Conservation (phyloP, 2,329 filamentous ascomycete genomes). For the Escovopsis weberi region DNA sequence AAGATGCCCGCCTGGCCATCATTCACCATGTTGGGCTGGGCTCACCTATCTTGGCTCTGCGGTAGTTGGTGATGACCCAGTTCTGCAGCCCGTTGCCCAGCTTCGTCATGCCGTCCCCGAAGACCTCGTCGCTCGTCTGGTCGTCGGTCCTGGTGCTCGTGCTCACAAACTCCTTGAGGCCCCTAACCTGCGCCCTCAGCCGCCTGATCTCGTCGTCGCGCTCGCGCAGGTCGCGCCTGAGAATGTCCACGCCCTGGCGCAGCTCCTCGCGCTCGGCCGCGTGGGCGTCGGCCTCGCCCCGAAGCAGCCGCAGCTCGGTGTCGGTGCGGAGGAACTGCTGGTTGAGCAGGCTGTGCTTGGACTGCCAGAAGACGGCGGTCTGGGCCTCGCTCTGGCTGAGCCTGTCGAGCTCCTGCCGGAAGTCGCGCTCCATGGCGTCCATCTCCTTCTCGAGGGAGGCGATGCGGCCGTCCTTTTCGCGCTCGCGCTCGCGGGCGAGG, state of each 20-base stretch:
- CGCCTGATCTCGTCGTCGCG: slow-evolving; percentile 42
- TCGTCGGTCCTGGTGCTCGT: slow-evolving; percentile 47
- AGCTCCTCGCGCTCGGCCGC: slow-evolving; percentile 34
- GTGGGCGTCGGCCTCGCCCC: slow-evolving; percentile 32
- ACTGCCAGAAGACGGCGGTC: slow-evolving; percentile 42
- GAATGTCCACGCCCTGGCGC: slow-evolving; percentile 32
- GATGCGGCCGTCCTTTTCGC: slow-evolving; percentile 38
- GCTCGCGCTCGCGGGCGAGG: slow-evolving; percentile 8
- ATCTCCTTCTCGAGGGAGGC: slow-evolving; percentile 38
- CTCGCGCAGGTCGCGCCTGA: slow-evolving; percentile 29
- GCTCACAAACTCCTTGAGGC: slow-evolving; percentile 59
- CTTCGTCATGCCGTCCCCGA: slow-evolving; percentile 45
- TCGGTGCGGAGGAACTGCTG: slow-evolving; percentile 38
- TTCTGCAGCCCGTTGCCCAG: slow-evolving; percentile 57
- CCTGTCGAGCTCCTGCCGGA: slow-evolving; percentile 36
- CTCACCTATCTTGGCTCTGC: slow-evolving; percentile 43
- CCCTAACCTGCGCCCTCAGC: slow-evolving; percentile 45
- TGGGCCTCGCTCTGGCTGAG: slow-evolving; percentile 40
- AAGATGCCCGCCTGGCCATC: not conserved
- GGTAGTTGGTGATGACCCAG: slow-evolving; percentile 58
- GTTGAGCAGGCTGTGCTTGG: slow-evolving; percentile 37
- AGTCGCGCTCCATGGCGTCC: slow-evolving; percentile 36
- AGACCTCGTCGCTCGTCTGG: slow-evolving; percentile 50
- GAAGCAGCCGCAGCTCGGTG: slow-evolving; percentile 36
- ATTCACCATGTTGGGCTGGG: not conserved